Conservation (phyloP, 2,329 filamentous ascomycete species). For the Paecilomyces formosus region DNA sequence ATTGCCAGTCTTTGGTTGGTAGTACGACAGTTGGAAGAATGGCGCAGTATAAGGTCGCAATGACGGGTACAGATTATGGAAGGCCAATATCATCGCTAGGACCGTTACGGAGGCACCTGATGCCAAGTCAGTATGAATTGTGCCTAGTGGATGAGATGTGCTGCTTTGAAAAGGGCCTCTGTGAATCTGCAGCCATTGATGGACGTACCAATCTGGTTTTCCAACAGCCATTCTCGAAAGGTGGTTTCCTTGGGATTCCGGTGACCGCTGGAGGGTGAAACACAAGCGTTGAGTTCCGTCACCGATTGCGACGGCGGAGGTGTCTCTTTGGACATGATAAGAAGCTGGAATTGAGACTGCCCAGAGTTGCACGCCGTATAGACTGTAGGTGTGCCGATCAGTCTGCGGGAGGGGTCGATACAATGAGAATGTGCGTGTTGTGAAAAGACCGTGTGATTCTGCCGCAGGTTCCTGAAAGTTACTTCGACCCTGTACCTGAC, state of each 20-base stretch:
- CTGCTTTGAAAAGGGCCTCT: not conserved
- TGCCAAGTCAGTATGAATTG: constrained; percentile 1
- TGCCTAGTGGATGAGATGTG: not conserved
- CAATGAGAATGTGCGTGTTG: not conserved
- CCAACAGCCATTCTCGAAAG: constrained; percentile 57
- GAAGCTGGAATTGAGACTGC: not conserved
- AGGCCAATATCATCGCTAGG: constrained; percentile 71
- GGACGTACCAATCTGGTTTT: constrained; percentile 70
- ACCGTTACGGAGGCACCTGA: constrained; percentile 79
- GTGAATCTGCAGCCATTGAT: not conserved
- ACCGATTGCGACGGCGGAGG: constrained; percentile 21
- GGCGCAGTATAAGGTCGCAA: constrained; percentile 72
- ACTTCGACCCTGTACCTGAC: constrained; percentile 1
- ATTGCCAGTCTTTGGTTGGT: constrained; percentile 57
- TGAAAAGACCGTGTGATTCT: not conserved
- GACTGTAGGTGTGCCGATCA: not conserved
- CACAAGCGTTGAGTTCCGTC: constrained; percentile 33
- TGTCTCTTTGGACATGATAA: constrained; percentile 28
- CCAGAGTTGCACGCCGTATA: not conserved
- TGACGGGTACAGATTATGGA: constrained; percentile 75
- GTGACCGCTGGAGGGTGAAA: constrained; percentile 24
- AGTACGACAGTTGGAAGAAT: constrained; percentile 83
- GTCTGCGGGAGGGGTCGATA: not conserved
- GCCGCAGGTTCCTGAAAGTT: not conserved
- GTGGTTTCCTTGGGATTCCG: constrained; percentile 29